Evolutionary conservation across 1,284 basidiomycete genomes (phyloP).

Genomic region (Puccinia polysora): DNA sequence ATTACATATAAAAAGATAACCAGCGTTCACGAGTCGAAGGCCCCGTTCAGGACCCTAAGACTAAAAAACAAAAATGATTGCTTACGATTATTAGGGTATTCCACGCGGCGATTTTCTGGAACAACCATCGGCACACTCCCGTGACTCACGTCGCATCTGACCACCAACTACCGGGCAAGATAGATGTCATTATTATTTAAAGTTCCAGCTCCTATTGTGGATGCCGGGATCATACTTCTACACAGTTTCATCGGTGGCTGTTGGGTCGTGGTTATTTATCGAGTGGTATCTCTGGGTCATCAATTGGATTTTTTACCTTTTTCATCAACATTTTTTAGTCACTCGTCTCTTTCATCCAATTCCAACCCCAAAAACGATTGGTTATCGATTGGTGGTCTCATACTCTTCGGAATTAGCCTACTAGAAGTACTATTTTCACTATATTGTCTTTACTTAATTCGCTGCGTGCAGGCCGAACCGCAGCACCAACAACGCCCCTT

Average conservation of each 20-base stretch:
- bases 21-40: too few species aligned
- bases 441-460: slow-evolving; percentile 25
- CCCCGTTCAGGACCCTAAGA: too few species aligned
- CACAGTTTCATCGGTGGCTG: slow-evolving; percentile 20
- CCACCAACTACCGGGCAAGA: too few species aligned
- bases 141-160: too few species aligned
- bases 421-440: slow-evolving; percentile 37
- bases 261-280: slow-evolving; percentile 41
- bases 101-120: too few species aligned
- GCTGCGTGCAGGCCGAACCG: slow-evolving; percentile 1
- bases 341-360: slow-evolving; percentile 27
- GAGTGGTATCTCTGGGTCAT: slow-evolving; percentile 41
- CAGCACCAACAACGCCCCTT: slow-evolving; percentile 2
- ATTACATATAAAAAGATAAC: too few species aligned
- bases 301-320: slow-evolving; percentile 42
- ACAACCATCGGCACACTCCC: too few species aligned
- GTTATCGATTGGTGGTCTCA: slow-evolving; percentile 16
- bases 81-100: too few species aligned
- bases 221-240: slow-evolving; percentile 29
- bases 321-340: slow-evolving; percentile 30
- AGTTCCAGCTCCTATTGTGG: slow-evolving; percentile 1
- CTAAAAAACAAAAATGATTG: too few species aligned
- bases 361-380: slow-evolving; percentile 24
- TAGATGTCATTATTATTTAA: slow-evolving; percentile 19
- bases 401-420: slow-evolving; percentile 23